These are phyloP conservation scores for Boletus pseudo-olivaceus DNA, from an alignment of 768 basidiomycete genomes.

Conservation along the genomic window DNA sequence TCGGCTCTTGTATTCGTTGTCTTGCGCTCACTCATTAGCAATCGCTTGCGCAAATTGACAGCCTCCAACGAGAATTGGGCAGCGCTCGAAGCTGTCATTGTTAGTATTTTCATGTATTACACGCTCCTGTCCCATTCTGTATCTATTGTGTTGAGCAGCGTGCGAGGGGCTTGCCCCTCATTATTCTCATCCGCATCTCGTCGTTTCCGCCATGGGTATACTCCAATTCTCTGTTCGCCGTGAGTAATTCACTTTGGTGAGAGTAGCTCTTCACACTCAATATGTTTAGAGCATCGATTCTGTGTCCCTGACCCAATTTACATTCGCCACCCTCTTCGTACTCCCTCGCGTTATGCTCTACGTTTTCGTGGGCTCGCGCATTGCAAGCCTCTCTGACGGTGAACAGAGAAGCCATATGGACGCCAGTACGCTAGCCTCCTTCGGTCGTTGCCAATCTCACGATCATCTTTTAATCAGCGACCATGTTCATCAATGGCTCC, in stretches of 20 bases:
- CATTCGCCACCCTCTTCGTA: constrained; percentile 65
- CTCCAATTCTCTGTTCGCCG: constrained; percentile 76
- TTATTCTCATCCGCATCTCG: constrained; percentile 76
- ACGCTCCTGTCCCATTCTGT: neutral
- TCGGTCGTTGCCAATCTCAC: constrained; percentile 4
- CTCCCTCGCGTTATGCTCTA: constrained; percentile 71
- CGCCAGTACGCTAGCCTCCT: constrained; percentile 44
- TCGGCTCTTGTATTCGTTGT: constrained; percentile 58
- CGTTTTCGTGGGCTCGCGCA: constrained; percentile 74
- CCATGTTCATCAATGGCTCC: constrained; percentile 61
- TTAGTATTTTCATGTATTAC: constrained; percentile 32
- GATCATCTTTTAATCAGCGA: constrained; percentile 37
- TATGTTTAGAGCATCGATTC: constrained; percentile 60
- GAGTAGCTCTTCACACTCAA: constrained; percentile 6
- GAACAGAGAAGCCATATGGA: constrained; percentile 75
- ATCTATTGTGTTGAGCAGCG: constrained; percentile 37
- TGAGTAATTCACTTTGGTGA: constrained; percentile 34
- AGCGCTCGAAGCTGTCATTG: constrained; percentile 72
- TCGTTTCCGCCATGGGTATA: constrained; percentile 89
- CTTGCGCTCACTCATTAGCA: constrained; percentile 56
- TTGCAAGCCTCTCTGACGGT: constrained; percentile 74
- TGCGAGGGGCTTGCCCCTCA: constrained; percentile 75
- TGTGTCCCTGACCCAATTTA: constrained; percentile 73
- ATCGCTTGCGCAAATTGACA: constrained; percentile 57
- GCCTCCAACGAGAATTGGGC: constrained; percentile 68